Conservation (phyloP, 1,139 yeast genomes). For the Geotrichum europaeum region DNA sequence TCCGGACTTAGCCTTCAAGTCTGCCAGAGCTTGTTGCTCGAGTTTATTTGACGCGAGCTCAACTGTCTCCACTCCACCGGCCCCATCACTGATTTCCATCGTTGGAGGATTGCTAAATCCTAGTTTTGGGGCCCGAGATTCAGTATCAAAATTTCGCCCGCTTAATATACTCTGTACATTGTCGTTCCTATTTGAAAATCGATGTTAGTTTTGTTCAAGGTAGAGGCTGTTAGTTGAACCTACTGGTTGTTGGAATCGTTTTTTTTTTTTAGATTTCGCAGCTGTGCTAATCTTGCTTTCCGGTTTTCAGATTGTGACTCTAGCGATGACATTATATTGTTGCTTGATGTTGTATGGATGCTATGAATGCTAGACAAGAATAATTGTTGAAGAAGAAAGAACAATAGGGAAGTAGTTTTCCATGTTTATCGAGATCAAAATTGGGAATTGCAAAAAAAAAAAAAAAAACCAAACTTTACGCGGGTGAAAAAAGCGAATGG, state of each 20-base stretch:
- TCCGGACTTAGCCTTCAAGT: slow-evolving; percentile 23
- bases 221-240: neutral
- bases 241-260: slow-evolving; percentile 15
- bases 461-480: too few relatives aligned
- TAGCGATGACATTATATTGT: slow-evolving; percentile 30
- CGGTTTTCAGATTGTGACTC: slow-evolving; percentile 39
- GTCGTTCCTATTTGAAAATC: slow-evolving; percentile 10
- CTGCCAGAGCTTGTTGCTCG: slow-evolving; percentile 30
- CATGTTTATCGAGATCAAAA: neutral
- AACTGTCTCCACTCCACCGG: slow-evolving; percentile 33
- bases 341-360: neutral
- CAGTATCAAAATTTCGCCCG: slow-evolving; percentile 36
- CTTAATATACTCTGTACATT: slow-evolving; percentile 14
- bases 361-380: neutral
- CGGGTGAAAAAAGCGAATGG: too few relatives aligned
- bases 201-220: neutral
- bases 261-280: slow-evolving; percentile 33
- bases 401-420: neutral
- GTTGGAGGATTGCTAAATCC: slow-evolving; percentile 36
- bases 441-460: too few relatives aligned
- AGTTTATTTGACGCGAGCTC: slow-evolving; percentile 36
- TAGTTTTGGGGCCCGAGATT: slow-evolving; percentile 30
- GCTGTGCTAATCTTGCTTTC: slow-evolving; percentile 36
- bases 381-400: neutral
- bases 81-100: neutral